Base-by-base conservation (phyloP, 2,329 filamentous ascomycete species). In the Penicillium sp. region DNA sequence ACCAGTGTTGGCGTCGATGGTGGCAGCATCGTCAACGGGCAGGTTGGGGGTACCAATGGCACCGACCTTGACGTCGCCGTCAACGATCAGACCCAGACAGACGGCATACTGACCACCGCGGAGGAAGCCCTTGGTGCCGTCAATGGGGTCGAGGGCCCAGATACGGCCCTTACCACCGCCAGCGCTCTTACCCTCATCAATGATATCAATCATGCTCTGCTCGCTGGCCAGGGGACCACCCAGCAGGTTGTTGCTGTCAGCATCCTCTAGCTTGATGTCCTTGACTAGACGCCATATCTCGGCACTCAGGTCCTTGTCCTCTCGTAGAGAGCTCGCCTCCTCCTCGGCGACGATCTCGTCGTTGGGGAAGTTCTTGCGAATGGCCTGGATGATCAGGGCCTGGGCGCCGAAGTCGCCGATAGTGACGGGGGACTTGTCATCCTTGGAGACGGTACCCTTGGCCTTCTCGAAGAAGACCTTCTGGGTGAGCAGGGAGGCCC, bases 361-460 rank as follows among this genome's bases (percentile, higher is more conserved):
- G 29, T 85, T 69, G 15, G 94, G 94, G 78, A 99, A 99, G 75
- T 89, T 90, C 75, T 90, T 84, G 74, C 87, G 87, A 62, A 99
- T 87, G 23, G 93, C 93, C 51, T 87, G 83, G 68, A 97, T 96
- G 75, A 99, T 96, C 60, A 99, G 84, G 26, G 94, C 92, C 78
- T 99, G 94, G 30, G 94, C 95, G 68, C 94, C 94, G 73, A 96
- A 97, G 78, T 99, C 94, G 71, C 93, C 94, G 65, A 97, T 94
- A 15, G 94, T 99, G 65, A 99, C 94, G 60, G 94, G 94, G 8
- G 92, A 96, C 70, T 90, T 91, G 80, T 99, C 94, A 74, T 90
- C 88, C 79, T 99, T 99, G 71, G 88, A 89, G 45, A 96, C 82
- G 39, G 94, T 97, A 63, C 93, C 93, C 78, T 97, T 97, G 65